Evolutionary conservation across 345 rosid genomes (phyloP), one percentile per base, ranked within the genome.

Genomic region (Camelina neglecta): DNA sequence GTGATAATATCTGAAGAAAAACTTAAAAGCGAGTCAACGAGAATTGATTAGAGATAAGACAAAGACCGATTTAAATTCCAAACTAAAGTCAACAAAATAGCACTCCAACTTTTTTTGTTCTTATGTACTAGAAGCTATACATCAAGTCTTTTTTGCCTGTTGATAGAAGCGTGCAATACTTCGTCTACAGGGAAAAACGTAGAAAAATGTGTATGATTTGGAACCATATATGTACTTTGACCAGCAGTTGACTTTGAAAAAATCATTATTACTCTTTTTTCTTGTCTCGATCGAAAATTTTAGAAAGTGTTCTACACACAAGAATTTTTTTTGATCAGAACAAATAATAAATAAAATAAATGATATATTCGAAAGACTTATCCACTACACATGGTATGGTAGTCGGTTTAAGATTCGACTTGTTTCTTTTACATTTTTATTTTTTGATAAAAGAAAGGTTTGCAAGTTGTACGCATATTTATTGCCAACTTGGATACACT

Each of bases 81-180:
- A 7, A 7, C 38, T 7, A 7, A 35, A 35, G 38, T 33, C 35
- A 33, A 33, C 36, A 33, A 33, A 5, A 33, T 5, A 6, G 0
- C 36, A 29, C 33, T 29, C 35, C 35, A 26, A 2, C 4, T 26
- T 26, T 26, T 26, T 26, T 29, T 29, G 31, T 29, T 29, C 31
- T 29, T 0, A 29, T 29, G 31, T 4, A 3, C 31, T 4, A 29
- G 5, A 29, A 29, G 0, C 4, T 29, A 29, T 26, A 2, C 29
- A 24, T 24, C 2, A 24, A 24, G 24, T 23, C 24, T 23, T 23
- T 23, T 23, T 23, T 23, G 18, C 18, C 18, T 21, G 29, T 35
- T 31, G 16, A 13, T 31, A 41, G 68, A 67, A 9, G 24, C 79
- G 73, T 67, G 73, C 54, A 60, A 59, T 26, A 59, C 67, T 66